Evolutionary conservation across 352 stramenopile genomes (phyloP).

Genomic region (Globisporangium acanthophoron): DNA sequence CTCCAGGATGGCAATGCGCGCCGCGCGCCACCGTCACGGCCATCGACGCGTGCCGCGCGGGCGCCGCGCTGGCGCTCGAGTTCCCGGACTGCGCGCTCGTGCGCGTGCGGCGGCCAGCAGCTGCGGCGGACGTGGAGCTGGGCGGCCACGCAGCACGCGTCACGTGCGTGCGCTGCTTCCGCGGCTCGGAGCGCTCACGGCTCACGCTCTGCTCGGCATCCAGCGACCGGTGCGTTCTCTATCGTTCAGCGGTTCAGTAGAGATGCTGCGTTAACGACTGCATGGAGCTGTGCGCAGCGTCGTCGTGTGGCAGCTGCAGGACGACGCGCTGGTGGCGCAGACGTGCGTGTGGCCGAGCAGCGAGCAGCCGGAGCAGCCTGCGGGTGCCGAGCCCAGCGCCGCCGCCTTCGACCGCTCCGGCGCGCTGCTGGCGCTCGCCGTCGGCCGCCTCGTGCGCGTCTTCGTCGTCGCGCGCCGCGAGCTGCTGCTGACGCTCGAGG

Average conservation of each 20-base stretch:
- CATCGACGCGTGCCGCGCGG: constrained; percentile 24
- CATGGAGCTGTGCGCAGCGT: constrained; percentile 26
- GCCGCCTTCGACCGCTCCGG: constrained; percentile 65
- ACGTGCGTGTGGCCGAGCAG: constrained; percentile 29
- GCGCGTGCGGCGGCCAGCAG: constrained; percentile 17
- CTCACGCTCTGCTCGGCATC: constrained; percentile 56
- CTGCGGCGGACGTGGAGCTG: constrained; percentile 36
- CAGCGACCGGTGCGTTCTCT: constrained; percentile 43
- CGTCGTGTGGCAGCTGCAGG: constrained; percentile 53
- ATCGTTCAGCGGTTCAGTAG: background rate
- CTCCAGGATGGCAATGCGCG: constrained; percentile 41
- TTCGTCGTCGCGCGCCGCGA: constrained; percentile 44
- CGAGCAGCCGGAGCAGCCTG: constrained; percentile 9
- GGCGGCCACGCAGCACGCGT: constrained; percentile 41
- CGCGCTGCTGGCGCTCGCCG: constrained; percentile 48
- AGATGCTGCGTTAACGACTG: background rate
- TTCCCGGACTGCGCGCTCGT: constrained; percentile 43
- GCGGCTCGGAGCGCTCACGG: constrained; percentile 1
- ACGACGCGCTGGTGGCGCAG: constrained; percentile 20
- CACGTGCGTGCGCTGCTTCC: constrained; percentile 28
- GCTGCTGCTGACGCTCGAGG: constrained; percentile 63
- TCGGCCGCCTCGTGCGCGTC: constrained; percentile 47
- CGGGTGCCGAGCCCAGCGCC: constrained; percentile 27
- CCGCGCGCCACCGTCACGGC: constrained; percentile 33
- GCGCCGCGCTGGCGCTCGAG: constrained; percentile 43